A percentile compares a stretch with the other conserved stretches of the same genome.
phyloP scores from a whole-genome alignment of 2,329 filamentous ascomycete genomes.

The Pseudopithomyces maydicus region DNA sequence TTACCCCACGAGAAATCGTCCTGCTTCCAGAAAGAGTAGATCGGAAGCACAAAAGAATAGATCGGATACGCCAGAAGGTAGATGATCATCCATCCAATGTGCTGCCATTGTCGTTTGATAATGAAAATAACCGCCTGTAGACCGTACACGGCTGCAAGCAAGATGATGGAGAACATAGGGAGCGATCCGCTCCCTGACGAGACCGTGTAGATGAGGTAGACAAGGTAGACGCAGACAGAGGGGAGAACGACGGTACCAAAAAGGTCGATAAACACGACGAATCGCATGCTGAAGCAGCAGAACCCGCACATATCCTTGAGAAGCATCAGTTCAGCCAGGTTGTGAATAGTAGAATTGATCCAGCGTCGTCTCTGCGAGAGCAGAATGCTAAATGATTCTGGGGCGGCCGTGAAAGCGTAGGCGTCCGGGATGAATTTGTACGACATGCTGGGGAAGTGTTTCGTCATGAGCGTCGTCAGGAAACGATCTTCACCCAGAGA shows the following conservation, averaged over 20 bases:
- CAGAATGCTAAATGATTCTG: slow-evolving; percentile 90
- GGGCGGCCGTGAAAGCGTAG: slow-evolving; percentile 90
- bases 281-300: slow-evolving; percentile 98
- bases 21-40: slow-evolving; percentile 99
- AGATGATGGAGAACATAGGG: slow-evolving; percentile 83
- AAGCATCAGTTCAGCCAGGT: slow-evolving; percentile 86
- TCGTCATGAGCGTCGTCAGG: slow-evolving; percentile 96
- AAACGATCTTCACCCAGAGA: slow-evolving; percentile 97
- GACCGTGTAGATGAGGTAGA: slow-evolving; percentile 82
- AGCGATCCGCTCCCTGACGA: slow-evolving; percentile 73
- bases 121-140: slow-evolving; percentile 96
- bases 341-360: slow-evolving; percentile 99
- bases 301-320: slow-evolving; percentile 96
- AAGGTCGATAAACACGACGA: slow-evolving; percentile 93
- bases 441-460: slow-evolving; percentile 92
- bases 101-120: slow-evolving; percentile 96
- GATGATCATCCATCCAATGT: slow-evolving; percentile 99
- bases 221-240: slow-evolving; percentile 84
- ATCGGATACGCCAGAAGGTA: slow-evolving; percentile 95
- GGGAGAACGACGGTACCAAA: slow-evolving; percentile 91
- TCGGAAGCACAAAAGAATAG: slow-evolving; percentile 85
- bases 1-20: slow-evolving; percentile 99
- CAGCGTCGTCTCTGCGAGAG: slow-evolving; percentile 97
- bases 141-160: slow-evolving; percentile 91
- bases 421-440: slow-evolving; percentile 97